Evolutionary conservation across 208 protist genomes (phyloP).

Genomic region (Trypanosoma mega): DNA sequence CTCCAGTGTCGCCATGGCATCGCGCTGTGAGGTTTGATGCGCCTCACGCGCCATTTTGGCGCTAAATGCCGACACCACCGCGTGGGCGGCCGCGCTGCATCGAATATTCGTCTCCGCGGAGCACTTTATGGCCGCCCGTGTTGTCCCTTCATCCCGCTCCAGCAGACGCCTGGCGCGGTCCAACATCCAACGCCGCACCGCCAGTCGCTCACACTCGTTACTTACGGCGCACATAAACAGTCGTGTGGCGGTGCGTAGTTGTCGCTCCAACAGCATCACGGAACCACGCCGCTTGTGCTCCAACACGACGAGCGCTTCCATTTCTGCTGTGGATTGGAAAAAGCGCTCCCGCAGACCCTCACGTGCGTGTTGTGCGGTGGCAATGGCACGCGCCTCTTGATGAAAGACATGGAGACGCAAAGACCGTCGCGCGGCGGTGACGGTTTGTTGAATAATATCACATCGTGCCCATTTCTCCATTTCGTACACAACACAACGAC

Average conservation of each 20-base stretch:
- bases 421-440: neutral
- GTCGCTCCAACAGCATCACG: slow-evolving; percentile 17
- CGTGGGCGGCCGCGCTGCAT: slow-evolving; percentile 2
- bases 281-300: slow-evolving; percentile 9
- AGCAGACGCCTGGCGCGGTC: slow-evolving; percentile 9
- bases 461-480: slow-evolving; percentile 5
- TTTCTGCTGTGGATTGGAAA: neutral
- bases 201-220: neutral
- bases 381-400: neutral
- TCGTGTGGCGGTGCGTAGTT: slow-evolving; percentile 6
- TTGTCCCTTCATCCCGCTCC: neutral
- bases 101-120: neutral
- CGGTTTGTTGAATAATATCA: neutral
- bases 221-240: slow-evolving; percentile 1
- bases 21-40: no score
- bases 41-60: neutral
- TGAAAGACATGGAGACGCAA: slow-evolving; percentile 2
- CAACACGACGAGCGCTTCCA: slow-evolving; percentile 1
- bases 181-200: slow-evolving; percentile 19
- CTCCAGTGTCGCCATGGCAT: slow-evolving; percentile 3
- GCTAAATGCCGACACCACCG: slow-evolving; percentile 10
- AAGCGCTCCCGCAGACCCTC: neutral
- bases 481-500: neutral
- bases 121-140: slow-evolving; percentile 3
- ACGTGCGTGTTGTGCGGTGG: neutral